These are phyloP conservation scores for Neonectria coccinea DNA, from an alignment of 2,329 filamentous ascomycete species.

Conservation along the genomic window DNA sequence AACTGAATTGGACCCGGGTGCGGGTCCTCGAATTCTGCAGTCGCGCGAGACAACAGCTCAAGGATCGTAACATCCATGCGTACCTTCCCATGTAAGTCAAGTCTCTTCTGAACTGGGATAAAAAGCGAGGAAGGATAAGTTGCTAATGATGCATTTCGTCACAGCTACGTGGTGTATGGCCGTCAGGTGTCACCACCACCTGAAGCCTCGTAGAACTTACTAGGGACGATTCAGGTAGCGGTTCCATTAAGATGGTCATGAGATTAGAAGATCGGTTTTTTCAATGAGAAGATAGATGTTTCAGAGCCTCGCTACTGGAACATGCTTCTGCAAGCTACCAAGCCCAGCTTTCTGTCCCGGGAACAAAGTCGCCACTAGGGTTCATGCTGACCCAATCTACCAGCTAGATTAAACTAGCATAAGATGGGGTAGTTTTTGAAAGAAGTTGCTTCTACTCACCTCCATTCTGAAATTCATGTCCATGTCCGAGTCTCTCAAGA, in stretches of 20 bases:
- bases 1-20: conserved; percentile 18
- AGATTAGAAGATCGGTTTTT: too few relatives aligned
- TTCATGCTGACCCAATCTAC: background rate
- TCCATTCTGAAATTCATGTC: background rate
- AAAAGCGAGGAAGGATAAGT: background rate
- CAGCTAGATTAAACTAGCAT: background rate
- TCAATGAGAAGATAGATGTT: too few relatives aligned
- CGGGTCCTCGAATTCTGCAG: conserved; percentile 15
- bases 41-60: background rate
- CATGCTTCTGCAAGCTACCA: background rate
- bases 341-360: background rate
- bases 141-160: background rate
- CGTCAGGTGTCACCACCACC: conserved; percentile 1
- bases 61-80: conserved; percentile 18
- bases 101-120: background rate
- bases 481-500: background rate
- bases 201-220: background rate
- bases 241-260: too few relatives aligned
- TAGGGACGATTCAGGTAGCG: too few relatives aligned
- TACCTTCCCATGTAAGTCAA: conserved; percentile 20
- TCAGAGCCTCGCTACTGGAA: too few relatives aligned
- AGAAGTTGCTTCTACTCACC: background rate
- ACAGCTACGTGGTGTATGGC: conserved; percentile 21
- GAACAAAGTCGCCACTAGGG: background rate
- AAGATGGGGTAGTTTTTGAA: background rate